Evolutionary conservation across 2,329 filamentous ascomycete genomes (phyloP).

Genomic region (Aspergillus sclerotialis): DNA sequence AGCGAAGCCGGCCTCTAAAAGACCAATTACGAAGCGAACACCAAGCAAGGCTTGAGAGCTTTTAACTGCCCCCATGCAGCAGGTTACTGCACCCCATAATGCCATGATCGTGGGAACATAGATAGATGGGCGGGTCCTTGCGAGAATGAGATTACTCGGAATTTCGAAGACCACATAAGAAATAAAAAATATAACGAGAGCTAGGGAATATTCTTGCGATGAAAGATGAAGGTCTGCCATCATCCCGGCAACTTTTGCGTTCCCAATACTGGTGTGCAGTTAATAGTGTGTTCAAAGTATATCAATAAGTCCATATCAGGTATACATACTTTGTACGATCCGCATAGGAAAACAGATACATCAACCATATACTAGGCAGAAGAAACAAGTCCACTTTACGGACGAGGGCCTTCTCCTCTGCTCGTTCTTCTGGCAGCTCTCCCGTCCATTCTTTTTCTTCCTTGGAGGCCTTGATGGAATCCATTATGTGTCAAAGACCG

Average conservation of each 20-base stretch:
- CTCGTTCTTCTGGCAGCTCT: too few relatives aligned
- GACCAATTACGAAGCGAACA: conserved; percentile 42
- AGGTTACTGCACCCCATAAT: conserved; percentile 23
- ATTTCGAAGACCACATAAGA: conserved; percentile 35
- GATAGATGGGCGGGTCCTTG: conserved; percentile 42
- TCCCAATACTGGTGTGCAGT: conserved; percentile 38
- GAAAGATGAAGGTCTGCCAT: conserved; percentile 18
- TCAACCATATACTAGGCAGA: conserved; percentile 43
- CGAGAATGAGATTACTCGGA: conserved; percentile 39
- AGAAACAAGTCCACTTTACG: conserved; percentile 40
- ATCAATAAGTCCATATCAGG: too few relatives aligned
- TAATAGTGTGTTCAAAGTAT: too few relatives aligned
- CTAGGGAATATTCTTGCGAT: conserved; percentile 28
- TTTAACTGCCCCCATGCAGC: conserved; percentile 45
- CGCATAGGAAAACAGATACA: conserved; percentile 45
- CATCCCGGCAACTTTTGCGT: conserved; percentile 27
- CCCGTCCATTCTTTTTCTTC: too few relatives aligned
- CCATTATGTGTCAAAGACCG: too few relatives aligned
- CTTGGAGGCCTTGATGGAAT: too few relatives aligned
- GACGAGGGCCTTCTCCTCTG: conserved; percentile 39
- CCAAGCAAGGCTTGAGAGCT: conserved; percentile 46
- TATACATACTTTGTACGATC: conserved; percentile 17
- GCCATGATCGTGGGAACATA: conserved; percentile 48
- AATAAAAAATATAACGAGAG: conserved; percentile 36
- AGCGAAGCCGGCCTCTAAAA: conserved; percentile 36